Evolutionary conservation across 805 yeast species (phyloP).

Genomic region (Ogataea degrootiae): DNA sequence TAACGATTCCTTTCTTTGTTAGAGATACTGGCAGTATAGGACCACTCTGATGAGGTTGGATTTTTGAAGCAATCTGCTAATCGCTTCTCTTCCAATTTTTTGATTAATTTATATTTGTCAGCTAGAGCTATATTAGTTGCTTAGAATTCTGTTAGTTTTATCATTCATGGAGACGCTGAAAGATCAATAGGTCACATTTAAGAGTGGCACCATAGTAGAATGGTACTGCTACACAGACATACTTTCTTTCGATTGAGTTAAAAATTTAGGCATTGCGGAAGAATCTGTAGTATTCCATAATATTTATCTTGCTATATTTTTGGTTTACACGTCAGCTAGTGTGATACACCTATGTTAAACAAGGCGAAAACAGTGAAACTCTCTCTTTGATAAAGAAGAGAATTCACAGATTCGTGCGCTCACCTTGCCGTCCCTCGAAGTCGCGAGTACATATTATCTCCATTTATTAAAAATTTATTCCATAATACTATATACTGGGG

Average conservation of each 20-base stretch:
- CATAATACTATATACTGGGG: too few relatives aligned
- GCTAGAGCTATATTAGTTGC: constrained; percentile 7
- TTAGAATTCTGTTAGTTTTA: neutral
- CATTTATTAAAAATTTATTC: too few relatives aligned
- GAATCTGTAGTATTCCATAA: neutral
- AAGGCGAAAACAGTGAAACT: too few relatives aligned
- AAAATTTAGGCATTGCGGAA: constrained; percentile 16
- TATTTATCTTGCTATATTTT: too few relatives aligned
- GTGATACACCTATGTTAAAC: too few relatives aligned
- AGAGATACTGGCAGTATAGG: constrained; percentile 7
- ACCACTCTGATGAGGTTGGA: constrained; percentile 15
- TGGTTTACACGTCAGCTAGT: too few relatives aligned
- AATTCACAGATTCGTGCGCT: too few relatives aligned
- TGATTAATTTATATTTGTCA: constrained; percentile 13
- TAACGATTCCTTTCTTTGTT: constrained; percentile 48
- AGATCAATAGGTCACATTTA: too few relatives aligned
- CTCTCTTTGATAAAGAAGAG: too few relatives aligned
- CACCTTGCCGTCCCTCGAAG: too few relatives aligned
- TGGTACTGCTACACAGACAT: constrained; percentile 1
- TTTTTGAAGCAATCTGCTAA: constrained; percentile 14
- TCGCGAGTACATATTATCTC: too few relatives aligned
- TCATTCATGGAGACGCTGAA: neutral
- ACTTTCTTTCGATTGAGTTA: constrained; percentile 20
- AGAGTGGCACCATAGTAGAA: too few relatives aligned
- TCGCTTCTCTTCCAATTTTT: constrained; percentile 13